Evolutionary conservation across 495 filamentous ascomycete genomes (phyloP), one percentile per base, ranked within the genome.

Genomic region (Ramalina intermedia): DNA sequence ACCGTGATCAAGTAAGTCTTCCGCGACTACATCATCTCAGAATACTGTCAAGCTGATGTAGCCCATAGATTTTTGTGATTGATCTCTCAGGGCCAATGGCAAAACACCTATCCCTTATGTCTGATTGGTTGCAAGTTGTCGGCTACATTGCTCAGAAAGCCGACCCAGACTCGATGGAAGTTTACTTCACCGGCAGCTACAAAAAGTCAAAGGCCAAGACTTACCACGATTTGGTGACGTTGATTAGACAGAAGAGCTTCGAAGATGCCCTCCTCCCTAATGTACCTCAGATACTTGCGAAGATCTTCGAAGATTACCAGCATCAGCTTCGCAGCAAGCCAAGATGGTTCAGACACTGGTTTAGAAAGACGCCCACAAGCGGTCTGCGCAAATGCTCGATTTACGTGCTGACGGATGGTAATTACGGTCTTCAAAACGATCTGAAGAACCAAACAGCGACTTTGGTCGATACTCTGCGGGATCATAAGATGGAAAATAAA

Each of bases 361-460:
- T 24, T 71, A 37, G 62, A 69, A 46, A 67, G 69, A 55, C 63
- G 69, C 37, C 62, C 60, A 3, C 66, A 11, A 0, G 0, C 3
- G 0, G 18, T 36, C 44, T 29, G 6, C 37, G 51, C 26, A 54
- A 56, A 20, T 42, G 66, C 1, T 67, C 56, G 41, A 49, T 71
- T 7, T 69, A 67, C 24, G 49, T 71, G 1, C 53, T 71, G 23
- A 71, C 68, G 0, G 61, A 68, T 39, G 68, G 61, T 8, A 50
- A 61, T 17, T 71, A 66, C 65, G 56, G 63, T 33, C 33, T 48
- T 4, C 39, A 54, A 14, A 41, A 46, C 14, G 55, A 47, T 9
- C 54, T 55, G 3, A 52, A 51, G 26, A 29, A 41, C n/a, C 53
- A 58, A 4, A 63, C 67, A 2, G 24, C 38, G 37, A 41, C 48